Conservation (phyloP, 23 red algal species). For the Gracilaria domingensis region DNA sequence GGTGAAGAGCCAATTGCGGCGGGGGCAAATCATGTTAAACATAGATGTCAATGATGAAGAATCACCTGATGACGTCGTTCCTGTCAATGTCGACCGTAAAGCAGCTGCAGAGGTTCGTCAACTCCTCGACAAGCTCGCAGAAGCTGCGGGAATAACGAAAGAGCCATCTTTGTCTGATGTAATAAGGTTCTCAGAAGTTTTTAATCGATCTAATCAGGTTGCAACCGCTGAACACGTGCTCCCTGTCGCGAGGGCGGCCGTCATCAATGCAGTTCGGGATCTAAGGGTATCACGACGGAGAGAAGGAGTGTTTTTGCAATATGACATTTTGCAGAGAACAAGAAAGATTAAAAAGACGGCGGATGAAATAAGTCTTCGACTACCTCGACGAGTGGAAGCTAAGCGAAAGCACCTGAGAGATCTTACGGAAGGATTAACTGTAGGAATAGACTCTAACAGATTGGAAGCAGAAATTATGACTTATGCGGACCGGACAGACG, state of each 20-base stretch:
- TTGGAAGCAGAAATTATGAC: slow-evolving; percentile 78
- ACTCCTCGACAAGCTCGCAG: slow-evolving; percentile 67
- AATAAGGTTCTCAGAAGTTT: slow-evolving; percentile 72
- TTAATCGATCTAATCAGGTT: slow-evolving; percentile 34
- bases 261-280: slow-evolving; percentile 60
- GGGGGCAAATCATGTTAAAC: slow-evolving; percentile 49
- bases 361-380: slow-evolving; percentile 54
- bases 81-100: slow-evolving; percentile 37
- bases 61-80: background rate
- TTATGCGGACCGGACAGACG: slow-evolving; percentile 75
- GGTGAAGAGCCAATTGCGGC: slow-evolving; percentile 49
- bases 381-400: slow-evolving; percentile 44
- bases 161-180: slow-evolving; percentile 66
- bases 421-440: slow-evolving; percentile 18
- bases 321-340: slow-evolving; percentile 48
- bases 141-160: slow-evolving; percentile 41
- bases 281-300: slow-evolving; percentile 46
- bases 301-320: slow-evolving; percentile 69
- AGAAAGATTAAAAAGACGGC: slow-evolving; percentile 48
- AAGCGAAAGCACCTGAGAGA: slow-evolving; percentile 60
- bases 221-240: slow-evolving; percentile 10
- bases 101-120: slow-evolving; percentile 43
- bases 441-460: slow-evolving; percentile 28
- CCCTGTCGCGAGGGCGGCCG: slow-evolving; percentile 42
- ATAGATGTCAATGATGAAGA: slow-evolving; percentile 42